Conservation (phyloP, 768 basidiomycete species). For the Symmetrospora coprosmae region DNA sequence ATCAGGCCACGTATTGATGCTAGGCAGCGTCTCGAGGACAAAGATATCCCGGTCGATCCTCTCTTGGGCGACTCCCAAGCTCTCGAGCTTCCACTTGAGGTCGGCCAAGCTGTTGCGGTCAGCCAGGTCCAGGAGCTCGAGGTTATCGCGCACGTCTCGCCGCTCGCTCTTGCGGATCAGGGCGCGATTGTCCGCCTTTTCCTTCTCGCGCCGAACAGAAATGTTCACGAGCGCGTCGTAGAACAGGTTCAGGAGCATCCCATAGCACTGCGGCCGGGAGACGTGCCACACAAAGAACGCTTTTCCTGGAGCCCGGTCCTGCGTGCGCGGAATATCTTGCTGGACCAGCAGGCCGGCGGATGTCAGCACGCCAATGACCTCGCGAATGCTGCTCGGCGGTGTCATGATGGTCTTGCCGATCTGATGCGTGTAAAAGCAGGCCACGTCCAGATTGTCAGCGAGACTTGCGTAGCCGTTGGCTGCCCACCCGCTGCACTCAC, state of each 20-base stretch:
- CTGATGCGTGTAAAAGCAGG: constrained; percentile 39
- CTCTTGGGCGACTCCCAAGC: constrained; percentile 63
- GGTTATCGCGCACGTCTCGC: constrained; percentile 61
- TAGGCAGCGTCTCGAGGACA: constrained; percentile 39
- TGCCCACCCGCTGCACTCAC: neutral
- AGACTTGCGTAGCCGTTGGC: neutral
- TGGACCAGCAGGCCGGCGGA: constrained; percentile 70
- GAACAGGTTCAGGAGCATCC: constrained; percentile 56
- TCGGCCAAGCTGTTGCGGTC: constrained; percentile 62
- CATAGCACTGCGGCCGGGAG: constrained; percentile 68
- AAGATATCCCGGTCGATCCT: constrained; percentile 80
- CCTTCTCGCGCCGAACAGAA: constrained; percentile 54
- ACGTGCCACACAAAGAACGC: constrained; percentile 94
- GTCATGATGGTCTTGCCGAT: constrained; percentile 89
- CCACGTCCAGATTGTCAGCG: neutral
- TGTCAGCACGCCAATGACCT: constrained; percentile 61
- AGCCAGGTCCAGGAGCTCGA: constrained; percentile 55
- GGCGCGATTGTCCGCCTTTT: constrained; percentile 52
- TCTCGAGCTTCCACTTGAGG: constrained; percentile 61
- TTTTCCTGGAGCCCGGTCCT: constrained; percentile 72
- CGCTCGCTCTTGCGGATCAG: constrained; percentile 69
- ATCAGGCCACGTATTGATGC: neutral
- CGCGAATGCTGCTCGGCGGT: constrained; percentile 70
- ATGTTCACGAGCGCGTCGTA: constrained; percentile 89
- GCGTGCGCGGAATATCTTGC: constrained; percentile 81